phyloP scores from a whole-genome alignment of 768 basidiomycete genomes.

The Phaffia tasmanica region DNA sequence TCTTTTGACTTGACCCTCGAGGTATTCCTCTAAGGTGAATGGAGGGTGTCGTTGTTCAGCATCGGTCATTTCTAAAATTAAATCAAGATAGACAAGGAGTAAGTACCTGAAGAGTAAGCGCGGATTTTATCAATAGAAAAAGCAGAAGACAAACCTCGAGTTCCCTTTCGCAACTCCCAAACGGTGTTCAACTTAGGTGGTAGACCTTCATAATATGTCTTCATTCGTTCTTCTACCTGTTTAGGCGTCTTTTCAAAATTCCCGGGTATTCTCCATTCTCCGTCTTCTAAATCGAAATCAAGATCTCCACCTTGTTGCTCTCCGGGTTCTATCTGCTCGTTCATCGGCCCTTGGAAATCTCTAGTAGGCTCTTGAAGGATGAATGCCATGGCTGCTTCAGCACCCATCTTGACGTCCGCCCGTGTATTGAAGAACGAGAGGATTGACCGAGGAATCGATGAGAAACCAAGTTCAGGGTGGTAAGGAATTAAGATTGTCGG shows the following conservation, averaged over 20 bases:
- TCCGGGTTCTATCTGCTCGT: neutral
- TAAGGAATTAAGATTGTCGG: conserved; percentile 22
- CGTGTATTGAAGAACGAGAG: conserved; percentile 19
- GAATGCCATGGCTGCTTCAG: conserved; percentile 25
- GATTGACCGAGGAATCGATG: conserved; percentile 26
- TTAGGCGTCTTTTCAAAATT: conserved; percentile 22
- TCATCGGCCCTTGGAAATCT: neutral
- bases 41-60: conserved; percentile 18
- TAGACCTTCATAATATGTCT: conserved; percentile 17
- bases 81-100: neutral
- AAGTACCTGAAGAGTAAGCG: neutral
- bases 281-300: conserved; percentile 9
- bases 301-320: conserved; percentile 7
- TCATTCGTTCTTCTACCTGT: conserved; percentile 23
- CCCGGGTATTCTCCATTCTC: conserved; percentile 5
- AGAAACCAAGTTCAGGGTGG: conserved; percentile 23
- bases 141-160: conserved; percentile 11
- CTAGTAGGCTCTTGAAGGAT: neutral
- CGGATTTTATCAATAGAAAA: neutral
- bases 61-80: conserved; percentile 15
- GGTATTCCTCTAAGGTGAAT: conserved; percentile 9
- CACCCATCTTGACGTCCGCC: conserved; percentile 10
- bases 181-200: conserved; percentile 10
- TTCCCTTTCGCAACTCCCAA: conserved; percentile 20
- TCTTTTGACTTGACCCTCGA: conserved; percentile 21